Conservation (phyloP, 2,329 filamentous ascomycete genomes). For the Aureobasidium pullulans region DNA sequence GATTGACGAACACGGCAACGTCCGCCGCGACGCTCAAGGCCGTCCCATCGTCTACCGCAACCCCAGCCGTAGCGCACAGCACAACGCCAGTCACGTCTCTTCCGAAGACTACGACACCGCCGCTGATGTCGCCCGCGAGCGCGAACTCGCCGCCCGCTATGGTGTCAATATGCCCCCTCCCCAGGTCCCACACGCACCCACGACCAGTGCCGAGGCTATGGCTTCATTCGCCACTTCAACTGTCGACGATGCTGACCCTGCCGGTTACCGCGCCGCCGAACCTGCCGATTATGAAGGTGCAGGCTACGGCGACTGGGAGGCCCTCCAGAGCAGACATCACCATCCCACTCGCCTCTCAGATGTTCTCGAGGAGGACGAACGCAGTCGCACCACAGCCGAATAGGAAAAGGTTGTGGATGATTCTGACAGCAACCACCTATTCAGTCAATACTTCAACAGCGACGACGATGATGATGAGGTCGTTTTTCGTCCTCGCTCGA, state of each 20-base stretch:
- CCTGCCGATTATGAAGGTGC: constrained; percentile 40
- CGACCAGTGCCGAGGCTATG: constrained; percentile 28
- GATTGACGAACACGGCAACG: constrained; percentile 54
- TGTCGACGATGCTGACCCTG: constrained; percentile 8
- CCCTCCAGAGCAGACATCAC: constrained; percentile 65
- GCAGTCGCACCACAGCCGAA: constrained; percentile 26
- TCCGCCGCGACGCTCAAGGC: constrained; percentile 54
- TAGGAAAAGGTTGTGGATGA: background rate
- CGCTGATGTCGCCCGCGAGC: constrained; percentile 42
- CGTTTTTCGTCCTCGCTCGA: background rate
- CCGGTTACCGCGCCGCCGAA: constrained; percentile 21
- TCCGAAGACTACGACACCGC: constrained; percentile 50
- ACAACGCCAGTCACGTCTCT: constrained; percentile 27
- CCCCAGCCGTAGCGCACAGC: background rate
- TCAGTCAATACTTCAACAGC: no score
- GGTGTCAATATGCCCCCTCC: constrained; percentile 26
- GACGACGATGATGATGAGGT: background rate
- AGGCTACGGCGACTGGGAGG: constrained; percentile 61
- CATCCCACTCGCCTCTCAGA: constrained; percentile 85
- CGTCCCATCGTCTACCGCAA: constrained; percentile 48
- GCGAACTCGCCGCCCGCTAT: constrained; percentile 41
- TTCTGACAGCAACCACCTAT: background rate
- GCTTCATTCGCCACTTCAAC: constrained; percentile 20
- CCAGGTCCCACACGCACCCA: constrained; percentile 22
- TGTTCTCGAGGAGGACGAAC: constrained; percentile 77